phyloP scores from a whole-genome alignment of 1,139 yeast species.

The Sugiyamaella sp. region DNA sequence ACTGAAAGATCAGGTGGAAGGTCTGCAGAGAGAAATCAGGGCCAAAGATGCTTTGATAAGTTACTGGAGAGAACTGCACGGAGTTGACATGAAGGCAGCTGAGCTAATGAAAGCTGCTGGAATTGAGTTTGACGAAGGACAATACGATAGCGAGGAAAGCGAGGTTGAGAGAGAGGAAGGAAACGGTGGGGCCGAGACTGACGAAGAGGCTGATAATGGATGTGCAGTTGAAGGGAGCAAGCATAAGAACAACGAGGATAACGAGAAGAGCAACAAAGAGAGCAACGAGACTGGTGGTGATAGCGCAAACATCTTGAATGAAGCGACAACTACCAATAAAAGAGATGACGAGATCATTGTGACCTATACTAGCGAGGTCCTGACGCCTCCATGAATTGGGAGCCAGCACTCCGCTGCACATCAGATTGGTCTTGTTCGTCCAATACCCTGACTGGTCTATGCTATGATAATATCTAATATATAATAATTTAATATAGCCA shows the following conservation, averaged over 20 bases:
- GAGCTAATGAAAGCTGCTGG: constrained; percentile 14
- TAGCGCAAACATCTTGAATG: background rate
- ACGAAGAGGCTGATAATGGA: background rate
- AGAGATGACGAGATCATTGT: background rate
- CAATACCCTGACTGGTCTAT: background rate
- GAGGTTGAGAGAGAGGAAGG: constrained; percentile 1
- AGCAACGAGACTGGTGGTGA: no score
- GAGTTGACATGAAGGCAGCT: background rate
- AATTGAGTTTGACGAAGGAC: constrained; percentile 7
- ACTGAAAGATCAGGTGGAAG: no score
- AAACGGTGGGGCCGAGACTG: background rate
- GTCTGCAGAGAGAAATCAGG: no score
- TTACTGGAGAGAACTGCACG: no score
- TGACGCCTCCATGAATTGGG: background rate
- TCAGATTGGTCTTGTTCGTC: background rate
- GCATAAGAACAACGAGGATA: no score
- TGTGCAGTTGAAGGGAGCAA: background rate
- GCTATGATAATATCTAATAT: background rate
- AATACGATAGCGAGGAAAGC: constrained; percentile 8
- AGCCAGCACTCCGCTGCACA: background rate
- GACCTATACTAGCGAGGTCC: background rate
- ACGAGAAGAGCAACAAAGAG: no score
- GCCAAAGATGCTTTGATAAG: no score
- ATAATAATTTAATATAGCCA: background rate
- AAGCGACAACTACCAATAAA: background rate